These are phyloP conservation scores for Phyllosticta citribraziliensis DNA, from an alignment of 2,329 filamentous ascomycete genomes.

Conservation along the genomic window DNA sequence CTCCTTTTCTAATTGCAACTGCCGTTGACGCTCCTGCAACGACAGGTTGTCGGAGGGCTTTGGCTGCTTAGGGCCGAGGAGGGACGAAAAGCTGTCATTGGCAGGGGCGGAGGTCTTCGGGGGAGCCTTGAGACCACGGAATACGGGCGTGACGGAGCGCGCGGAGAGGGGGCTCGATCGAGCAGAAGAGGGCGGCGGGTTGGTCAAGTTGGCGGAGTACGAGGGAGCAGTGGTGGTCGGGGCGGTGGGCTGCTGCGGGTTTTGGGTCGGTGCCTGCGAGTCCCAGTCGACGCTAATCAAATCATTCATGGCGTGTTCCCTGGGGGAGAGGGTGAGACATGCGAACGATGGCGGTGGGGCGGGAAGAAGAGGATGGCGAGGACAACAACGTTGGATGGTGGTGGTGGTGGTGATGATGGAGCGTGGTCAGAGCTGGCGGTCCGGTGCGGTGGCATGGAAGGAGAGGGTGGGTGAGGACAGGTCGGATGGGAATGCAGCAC, in stretches of 20 bases:
- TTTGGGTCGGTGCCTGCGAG: constrained; percentile 18
- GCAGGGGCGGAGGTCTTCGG: constrained; percentile 43
- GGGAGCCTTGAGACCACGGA: constrained; percentile 34
- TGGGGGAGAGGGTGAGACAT: neutral
- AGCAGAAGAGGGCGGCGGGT: constrained; percentile 28
- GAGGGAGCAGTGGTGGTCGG: constrained; percentile 15
- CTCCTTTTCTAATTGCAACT: constrained; percentile 67
- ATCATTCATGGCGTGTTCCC: constrained; percentile 35
- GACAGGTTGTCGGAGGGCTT: constrained; percentile 60
- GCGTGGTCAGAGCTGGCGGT: neutral
- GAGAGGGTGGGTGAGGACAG: neutral
- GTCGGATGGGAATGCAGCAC: neutral
- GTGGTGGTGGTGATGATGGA: neutral
- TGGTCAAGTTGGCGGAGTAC: constrained; percentile 16
- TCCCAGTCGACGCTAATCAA: constrained; percentile 40
- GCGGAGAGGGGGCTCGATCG: constrained; percentile 29
- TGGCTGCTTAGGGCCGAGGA: constrained; percentile 54
- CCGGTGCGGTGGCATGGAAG: neutral
- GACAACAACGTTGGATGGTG: neutral
- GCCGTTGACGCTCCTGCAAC: constrained; percentile 54
- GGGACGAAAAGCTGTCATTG: constrained; percentile 67
- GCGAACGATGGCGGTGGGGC: neutral
- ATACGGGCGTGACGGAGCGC: constrained; percentile 27
- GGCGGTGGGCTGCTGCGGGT: constrained; percentile 19
- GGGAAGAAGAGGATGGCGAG: constrained; percentile 1